Base-by-base conservation (phyloP, 306 rosid species). In the Clitoria ternatea region DNA sequence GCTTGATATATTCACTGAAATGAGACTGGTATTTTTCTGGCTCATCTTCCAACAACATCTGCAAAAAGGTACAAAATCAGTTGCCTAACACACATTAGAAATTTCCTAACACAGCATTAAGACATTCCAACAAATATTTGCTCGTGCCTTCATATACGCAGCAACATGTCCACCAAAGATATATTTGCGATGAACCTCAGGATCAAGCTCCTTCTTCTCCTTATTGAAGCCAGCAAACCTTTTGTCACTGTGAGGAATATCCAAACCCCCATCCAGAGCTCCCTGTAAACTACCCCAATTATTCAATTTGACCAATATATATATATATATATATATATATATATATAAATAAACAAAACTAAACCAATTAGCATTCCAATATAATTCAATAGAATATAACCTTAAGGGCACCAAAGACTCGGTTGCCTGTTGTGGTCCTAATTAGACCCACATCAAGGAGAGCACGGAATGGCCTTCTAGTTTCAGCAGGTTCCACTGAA, bases 401-500 rank as follows among this genome's bases (percentile, higher is more conserved):
- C 88, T 84, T 92, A 2, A 92, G 84, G 63, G 98, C 92, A 80
- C 96, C 98, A 45, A 92, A 90, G 17, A 90, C 88, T 49, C 96
- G 88, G 6, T 92, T 90, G 6, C 96, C 96, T 8, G 98, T 92
- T 10, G 98, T 92, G 6, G 96, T 90, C 82, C 52, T 83, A 22
- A 88, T 7, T 69, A 92, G 84, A 59, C 98, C 98, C 70, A 90
- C 96, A 75, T 92, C 98, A 39, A 92, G 96, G 4, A 92, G 92
- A 14, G 98, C 98, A 27, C 96, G 96, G 90, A 90, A 92, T n/a
- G 98, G 98, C 79, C 98, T 88, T 79, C 98, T 83, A 75, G 72
- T 78, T 0, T 90, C 98, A 43, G 92, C 85, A 35, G 98, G 96
- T 45, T 92, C 98, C 17, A 92, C 96, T 0, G 96, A 92, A 70